Conservation (phyloP, 257 asterid genomes). For the Solanum bulbocastanum region DNA sequence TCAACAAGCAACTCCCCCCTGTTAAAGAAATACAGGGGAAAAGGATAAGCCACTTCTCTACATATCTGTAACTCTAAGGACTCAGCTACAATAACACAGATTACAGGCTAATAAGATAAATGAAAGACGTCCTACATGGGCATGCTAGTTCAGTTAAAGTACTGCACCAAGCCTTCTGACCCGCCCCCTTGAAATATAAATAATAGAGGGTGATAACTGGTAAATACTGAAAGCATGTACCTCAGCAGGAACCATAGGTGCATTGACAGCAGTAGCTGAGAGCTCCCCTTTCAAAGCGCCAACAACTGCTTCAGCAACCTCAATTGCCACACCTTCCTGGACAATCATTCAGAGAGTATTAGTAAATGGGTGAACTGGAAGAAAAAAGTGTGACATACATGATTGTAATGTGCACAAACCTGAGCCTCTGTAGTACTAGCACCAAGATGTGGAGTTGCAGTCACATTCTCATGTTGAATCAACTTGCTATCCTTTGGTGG, state of each 20-base stretch:
- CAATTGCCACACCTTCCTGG: conserved; percentile 97
- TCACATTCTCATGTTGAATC: conserved; percentile 63
- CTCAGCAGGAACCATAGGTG: conserved; percentile 98
- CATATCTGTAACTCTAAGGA: background rate
- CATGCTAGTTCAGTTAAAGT: background rate
- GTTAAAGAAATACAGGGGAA: background rate
- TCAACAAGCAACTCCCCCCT: background rate
- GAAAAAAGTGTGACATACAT: background rate
- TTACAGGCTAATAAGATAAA: background rate
- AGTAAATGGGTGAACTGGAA: background rate
- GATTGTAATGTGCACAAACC: conserved; percentile 29
- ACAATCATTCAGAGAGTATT: conserved; percentile 5
- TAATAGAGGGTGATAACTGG: background rate
- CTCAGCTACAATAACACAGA: background rate
- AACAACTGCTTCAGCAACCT: conserved; percentile 95
- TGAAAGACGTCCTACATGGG: background rate
- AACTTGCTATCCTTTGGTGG: conserved; percentile 79
- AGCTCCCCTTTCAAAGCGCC: conserved; percentile 96
- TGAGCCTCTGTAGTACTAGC: conserved; percentile 98
- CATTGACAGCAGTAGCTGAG: conserved; percentile 93
- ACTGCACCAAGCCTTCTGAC: background rate
- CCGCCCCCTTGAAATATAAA: background rate
- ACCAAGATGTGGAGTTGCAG: conserved; percentile 95
- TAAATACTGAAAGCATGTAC: conserved; percentile 16
- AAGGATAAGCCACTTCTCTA: background rate